phyloP scores from a whole-genome alignment of 2,329 filamentous ascomycete genomes.

The Epichloe brachyelytri region DNA sequence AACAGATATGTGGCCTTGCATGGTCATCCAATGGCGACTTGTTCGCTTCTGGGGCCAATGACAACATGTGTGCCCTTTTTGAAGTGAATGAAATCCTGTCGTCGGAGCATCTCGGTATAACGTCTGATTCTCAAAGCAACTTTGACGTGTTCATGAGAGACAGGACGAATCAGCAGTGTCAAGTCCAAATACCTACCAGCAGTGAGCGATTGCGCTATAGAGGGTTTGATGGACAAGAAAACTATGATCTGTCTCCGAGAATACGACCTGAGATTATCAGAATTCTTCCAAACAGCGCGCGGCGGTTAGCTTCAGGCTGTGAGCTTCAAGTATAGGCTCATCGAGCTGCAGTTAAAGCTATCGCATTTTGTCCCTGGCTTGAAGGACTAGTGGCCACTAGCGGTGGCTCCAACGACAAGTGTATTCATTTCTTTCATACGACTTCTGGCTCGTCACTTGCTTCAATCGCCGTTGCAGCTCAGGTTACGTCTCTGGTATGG shows the following conservation, averaged over 20 bases:
- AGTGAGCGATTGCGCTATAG: background rate
- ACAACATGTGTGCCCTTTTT: conserved; percentile 79
- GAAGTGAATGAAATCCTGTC: conserved; percentile 47
- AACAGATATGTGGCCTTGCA: conserved; percentile 86
- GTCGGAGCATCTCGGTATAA: conserved; percentile 2
- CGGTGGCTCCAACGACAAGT: conserved; percentile 85
- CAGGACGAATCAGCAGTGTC: conserved; percentile 9
- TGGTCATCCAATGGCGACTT: conserved; percentile 67
- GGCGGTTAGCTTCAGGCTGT: conserved; percentile 37
- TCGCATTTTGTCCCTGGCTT: conserved; percentile 94
- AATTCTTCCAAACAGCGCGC: conserved; percentile 21
- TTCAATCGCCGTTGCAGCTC: conserved; percentile 82
- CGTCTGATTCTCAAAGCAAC: background rate
- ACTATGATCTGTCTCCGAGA: background rate
- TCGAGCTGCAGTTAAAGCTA: conserved; percentile 84
- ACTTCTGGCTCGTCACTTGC: conserved; percentile 71
- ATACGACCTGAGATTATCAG: background rate
- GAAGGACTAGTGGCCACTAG: conserved; percentile 77
- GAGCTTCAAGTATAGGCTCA: conserved; percentile 67
- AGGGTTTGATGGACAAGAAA: background rate
- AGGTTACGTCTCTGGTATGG: conserved; percentile 90
- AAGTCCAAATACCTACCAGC: background rate
- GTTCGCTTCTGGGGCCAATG: conserved; percentile 85
- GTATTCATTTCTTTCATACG: conserved; percentile 92
- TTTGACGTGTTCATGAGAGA: conserved; percentile 1